Evolutionary conservation across 1,284 basidiomycete species (phyloP).

Genomic region (Austroboletus niveus): DNA sequence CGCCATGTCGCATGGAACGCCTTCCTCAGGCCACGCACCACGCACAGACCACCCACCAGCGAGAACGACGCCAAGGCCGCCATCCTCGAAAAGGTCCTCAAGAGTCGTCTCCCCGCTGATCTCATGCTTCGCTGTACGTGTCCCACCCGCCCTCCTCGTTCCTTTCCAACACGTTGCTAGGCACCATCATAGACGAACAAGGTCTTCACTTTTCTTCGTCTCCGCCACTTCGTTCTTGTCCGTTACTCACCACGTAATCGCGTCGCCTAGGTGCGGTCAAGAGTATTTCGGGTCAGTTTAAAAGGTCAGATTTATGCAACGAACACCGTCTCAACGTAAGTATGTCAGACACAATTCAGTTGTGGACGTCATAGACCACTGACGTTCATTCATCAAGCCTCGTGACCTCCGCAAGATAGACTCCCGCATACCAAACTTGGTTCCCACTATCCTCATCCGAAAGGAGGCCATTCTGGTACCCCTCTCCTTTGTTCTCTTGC

Average conservation of each 20-base stretch:
- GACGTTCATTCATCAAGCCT: slow-evolving; percentile 52
- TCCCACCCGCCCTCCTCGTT: slow-evolving; percentile 8
- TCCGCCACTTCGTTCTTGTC: slow-evolving; percentile 3
- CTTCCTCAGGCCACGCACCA: slow-evolving; percentile 10
- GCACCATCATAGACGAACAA: slow-evolving; percentile 82
- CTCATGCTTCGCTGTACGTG: slow-evolving; percentile 79
- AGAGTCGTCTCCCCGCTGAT: slow-evolving; percentile 75
- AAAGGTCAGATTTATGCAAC: slow-evolving; percentile 83
- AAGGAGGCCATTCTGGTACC: slow-evolving; percentile 84
- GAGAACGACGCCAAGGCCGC: slow-evolving; percentile 72
- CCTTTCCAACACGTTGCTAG: slow-evolving; percentile 39
- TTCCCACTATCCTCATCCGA: slow-evolving; percentile 90
- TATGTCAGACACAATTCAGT: slow-evolving; percentile 21
- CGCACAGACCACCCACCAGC: slow-evolving; percentile 35
- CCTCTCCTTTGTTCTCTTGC: slow-evolving; percentile 10
- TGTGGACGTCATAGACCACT: slow-evolving; percentile 20
- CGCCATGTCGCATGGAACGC: slow-evolving; percentile 30
- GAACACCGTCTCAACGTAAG: slow-evolving; percentile 88
- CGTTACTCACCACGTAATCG: slow-evolving; percentile 30
- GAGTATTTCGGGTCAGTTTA: slow-evolving; percentile 88
- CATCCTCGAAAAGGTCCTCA: slow-evolving; percentile 78
- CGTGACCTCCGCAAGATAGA: slow-evolving; percentile 98
- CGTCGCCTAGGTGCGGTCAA: slow-evolving; percentile 71
- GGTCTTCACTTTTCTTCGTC: slow-evolving; percentile 43
- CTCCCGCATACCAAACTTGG: slow-evolving; percentile 89